Base-by-base conservation (phyloP, 1,139 yeast genomes). In the Suhomyces taliae region DNA sequence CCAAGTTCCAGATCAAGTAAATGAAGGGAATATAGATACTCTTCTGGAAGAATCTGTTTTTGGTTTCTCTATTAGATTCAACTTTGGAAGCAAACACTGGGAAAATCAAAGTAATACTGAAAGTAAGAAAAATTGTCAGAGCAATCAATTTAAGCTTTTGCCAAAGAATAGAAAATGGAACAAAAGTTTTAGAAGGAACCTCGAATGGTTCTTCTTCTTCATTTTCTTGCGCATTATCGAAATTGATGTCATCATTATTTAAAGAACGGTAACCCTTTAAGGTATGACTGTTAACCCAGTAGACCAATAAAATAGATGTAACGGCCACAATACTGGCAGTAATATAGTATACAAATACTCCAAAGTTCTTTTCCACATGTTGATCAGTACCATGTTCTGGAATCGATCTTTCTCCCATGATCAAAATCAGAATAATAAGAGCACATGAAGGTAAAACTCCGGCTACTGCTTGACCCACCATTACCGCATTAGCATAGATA, bases 401-500 rank as follows among this genome's bases (percentile, higher is more conserved):
- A 11, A 11, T 35, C 1, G 31, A 19, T 1, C 45, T 51, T 19
- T 52, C 55, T 7, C 79, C 80, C 4, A 79, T 63, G 36, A 81
- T 53, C 37, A 85, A 77, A 10, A 74, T 66, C 1, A 91, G 81
- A 1, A 81, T 44, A 41, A 91, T 83, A 45, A 90, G 72, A 0
- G 95, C 86, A 12, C 86, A 65, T 0, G 97, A 83, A 0, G 98
- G 98, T 43, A 91, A 70, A 0, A 91, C 96, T 0, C 98, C 98
- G 0, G 97, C 90, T 11, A 91, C 72, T 0, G 96, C 97, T 65
- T 93, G 97, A 1, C 99, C 99, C 6, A 90, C 90, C 87, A 93
- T 88, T 4, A 87, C 87, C 0, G 88, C 95, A 59, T 91, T 95
- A 12, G 91, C 89, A 61, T 83, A 89, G 3, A 82, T 76, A 4